A percentile compares a stretch with the other conserved stretches of the same genome.
Evolutionary conservation across 2,329 filamentous ascomycete genomes (phyloP).

Genomic region (Tetracladium maxilliforme): DNA sequence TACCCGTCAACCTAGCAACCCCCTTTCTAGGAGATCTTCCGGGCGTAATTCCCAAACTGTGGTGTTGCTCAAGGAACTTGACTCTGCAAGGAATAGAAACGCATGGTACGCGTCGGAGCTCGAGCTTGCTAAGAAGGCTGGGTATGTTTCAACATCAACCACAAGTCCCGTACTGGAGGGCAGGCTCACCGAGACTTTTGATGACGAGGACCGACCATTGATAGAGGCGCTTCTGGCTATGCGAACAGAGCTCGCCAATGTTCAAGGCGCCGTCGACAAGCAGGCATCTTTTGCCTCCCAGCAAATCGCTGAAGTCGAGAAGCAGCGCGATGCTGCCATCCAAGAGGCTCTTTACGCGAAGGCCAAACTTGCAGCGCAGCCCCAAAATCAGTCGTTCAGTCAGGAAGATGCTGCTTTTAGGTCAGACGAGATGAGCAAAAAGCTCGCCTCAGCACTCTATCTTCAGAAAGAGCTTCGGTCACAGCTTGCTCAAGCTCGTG

Average conservation of each 20-base stretch:
- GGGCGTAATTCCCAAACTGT: slow-evolving; percentile 52
- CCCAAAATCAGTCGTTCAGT: slow-evolving; percentile 48
- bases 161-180: slow-evolving; percentile 64
- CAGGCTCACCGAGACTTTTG: slow-evolving; percentile 62
- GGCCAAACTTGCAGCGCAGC: slow-evolving; percentile 76
- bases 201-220: slow-evolving; percentile 81
- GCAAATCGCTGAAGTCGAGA: slow-evolving; percentile 85
- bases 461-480: slow-evolving; percentile 68
- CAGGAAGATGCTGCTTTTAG: slow-evolving; percentile 48
- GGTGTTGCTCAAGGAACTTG: slow-evolving; percentile 72
- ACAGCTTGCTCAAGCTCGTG: slow-evolving; percentile 52
- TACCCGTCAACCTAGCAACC: slow-evolving; percentile 38
- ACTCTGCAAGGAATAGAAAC: slow-evolving; percentile 71
- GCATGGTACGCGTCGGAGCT: slow-evolving; percentile 96
- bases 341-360: slow-evolving; percentile 92
- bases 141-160: slow-evolving; percentile 62
- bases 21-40: slow-evolving; percentile 44
- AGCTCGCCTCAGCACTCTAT: slow-evolving; percentile 69
- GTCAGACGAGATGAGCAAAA: slow-evolving; percentile 60
- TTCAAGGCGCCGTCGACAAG: slow-evolving; percentile 79
- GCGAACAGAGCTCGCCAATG: slow-evolving; percentile 76
- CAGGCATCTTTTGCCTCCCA: slow-evolving; percentile 76
- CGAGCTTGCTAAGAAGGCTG: slow-evolving; percentile 77
- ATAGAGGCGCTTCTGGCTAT: slow-evolving; percentile 88
- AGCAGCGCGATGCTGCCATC: slow-evolving; percentile 86